These are phyloP conservation scores for Syzygium oleosum DNA, from an alignment of 345 rosid genomes.

Conservation along the genomic window DNA sequence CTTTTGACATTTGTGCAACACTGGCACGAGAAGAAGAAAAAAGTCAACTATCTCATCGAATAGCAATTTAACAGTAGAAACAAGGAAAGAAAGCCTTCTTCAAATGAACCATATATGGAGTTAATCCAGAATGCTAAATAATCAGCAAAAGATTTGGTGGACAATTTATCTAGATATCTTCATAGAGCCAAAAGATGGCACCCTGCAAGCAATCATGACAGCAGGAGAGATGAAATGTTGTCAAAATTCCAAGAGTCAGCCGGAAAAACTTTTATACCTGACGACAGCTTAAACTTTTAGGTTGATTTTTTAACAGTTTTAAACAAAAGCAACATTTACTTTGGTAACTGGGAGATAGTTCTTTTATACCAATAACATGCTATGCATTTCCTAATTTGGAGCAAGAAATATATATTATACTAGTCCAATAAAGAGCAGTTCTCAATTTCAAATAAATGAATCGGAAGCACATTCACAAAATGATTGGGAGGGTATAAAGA, in stretches of 20 bases:
- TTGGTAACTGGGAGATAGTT: not conserved
- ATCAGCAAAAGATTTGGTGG: not conserved
- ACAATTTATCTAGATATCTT: not conserved
- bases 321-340: not conserved
- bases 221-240: not conserved
- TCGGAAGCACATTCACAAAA: not conserved
- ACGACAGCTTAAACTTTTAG: not conserved
- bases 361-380: not conserved
- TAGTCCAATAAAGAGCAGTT: not conserved
- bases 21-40: conserved; percentile 36
- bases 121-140: not conserved
- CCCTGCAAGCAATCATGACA: not conserved
- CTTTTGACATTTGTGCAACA: conserved; percentile 58
- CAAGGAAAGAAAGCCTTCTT: not conserved
- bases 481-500: too few species aligned
- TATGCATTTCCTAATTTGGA: not conserved
- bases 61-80: not conserved
- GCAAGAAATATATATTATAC: not conserved
- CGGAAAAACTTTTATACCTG: not conserved
- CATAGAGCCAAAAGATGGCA: not conserved
- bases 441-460: not conserved
- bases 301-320: not conserved
- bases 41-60: not conserved
- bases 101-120: not conserved
- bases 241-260: not conserved